Evolutionary conservation across 352 stramenopile species (phyloP), one percentile per base, ranked within the genome.

Genomic region (Pythium insidiosum): DNA sequence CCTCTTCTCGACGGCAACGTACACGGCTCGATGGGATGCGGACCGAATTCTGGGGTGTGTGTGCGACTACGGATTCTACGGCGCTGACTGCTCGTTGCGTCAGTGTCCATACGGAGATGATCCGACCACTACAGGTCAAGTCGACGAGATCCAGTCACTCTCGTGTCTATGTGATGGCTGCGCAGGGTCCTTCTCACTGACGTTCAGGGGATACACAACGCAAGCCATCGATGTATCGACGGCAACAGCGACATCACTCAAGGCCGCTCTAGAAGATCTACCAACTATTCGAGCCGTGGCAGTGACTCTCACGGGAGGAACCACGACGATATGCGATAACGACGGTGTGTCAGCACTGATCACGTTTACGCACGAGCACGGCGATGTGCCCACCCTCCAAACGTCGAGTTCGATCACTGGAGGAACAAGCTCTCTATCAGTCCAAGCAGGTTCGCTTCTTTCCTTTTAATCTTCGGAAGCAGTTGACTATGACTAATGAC

Each of bases 51-150:
- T 78, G 30, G 78, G 78, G 38, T 96, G 87, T 41, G 61, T 91
- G 23, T 97, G 90, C 50, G 89, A 97, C 58, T 55, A 73, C 23
- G 88, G 88, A 22, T 97, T 90, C 68, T 67, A 60, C 6, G 90
- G 91, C 5, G 68, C 81, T 5, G 83, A 91, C 55, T 97, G 93
- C 69, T 81, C 73, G 4, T 58, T 76, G 43, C 62, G 73, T 20
- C 66, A 78, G 43, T 98, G 91, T 66, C 73, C 80, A 18, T 79
- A 70, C 38, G 89, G 88, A 21, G 89, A 96, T 47, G 84, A 96
- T 42, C 86, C 84, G 15, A 53, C 83, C 23, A 86, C 84, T 0
- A 73, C 65, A 10, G 66, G 61, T 2, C 79, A 95, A 45, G 50
- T 73, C 5, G 72, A 89, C 38, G 87, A 95, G 43, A 37, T 93